Conservation (phyloP, 2,329 filamentous ascomycete genomes). For the Neofusicoccum cordaticola region DNA sequence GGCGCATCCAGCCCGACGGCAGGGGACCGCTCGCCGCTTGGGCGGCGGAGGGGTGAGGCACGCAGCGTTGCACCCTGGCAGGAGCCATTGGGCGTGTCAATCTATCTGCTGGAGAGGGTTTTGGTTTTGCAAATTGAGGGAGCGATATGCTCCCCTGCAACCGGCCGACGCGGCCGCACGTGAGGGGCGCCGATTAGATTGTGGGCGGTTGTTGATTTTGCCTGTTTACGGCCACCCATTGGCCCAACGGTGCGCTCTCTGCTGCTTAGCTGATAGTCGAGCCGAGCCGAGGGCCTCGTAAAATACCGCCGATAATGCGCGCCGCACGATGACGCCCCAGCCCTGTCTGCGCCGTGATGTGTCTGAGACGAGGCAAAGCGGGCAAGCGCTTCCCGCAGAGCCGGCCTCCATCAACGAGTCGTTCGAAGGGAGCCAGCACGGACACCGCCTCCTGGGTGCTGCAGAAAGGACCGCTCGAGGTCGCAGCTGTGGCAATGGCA, state of each 20-base stretch:
- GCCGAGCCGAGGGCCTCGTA: constrained; percentile 15
- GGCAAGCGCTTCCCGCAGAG: not conserved
- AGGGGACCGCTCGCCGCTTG: not conserved
- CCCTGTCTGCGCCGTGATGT: not conserved
- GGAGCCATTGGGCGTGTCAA: not conserved
- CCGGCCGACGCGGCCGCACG: not conserved
- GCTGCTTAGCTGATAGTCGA: constrained; percentile 12
- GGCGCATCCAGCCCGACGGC: not conserved
- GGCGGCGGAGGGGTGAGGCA: not conserved
- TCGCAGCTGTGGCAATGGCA: not conserved
- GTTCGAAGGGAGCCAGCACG: constrained; percentile 3
- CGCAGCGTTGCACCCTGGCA: not conserved
- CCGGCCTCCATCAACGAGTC: not conserved
- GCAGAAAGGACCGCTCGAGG: not conserved
- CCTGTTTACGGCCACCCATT: constrained; percentile 1
- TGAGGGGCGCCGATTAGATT: not conserved
- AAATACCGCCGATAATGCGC: constrained; percentile 5
- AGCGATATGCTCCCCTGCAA: not conserved
- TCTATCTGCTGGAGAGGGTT: constrained; percentile 1
- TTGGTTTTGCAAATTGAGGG: constrained; percentile 2
- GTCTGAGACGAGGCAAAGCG: not conserved
- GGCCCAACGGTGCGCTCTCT: not conserved
- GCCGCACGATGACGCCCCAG: constrained; percentile 3
- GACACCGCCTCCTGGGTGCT: not conserved
- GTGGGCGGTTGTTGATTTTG: not conserved